Evolutionary conservation across 768 basidiomycete species (phyloP), one percentile per base, ranked within the genome.

Genomic region (Guyanaporus albipodus): DNA sequence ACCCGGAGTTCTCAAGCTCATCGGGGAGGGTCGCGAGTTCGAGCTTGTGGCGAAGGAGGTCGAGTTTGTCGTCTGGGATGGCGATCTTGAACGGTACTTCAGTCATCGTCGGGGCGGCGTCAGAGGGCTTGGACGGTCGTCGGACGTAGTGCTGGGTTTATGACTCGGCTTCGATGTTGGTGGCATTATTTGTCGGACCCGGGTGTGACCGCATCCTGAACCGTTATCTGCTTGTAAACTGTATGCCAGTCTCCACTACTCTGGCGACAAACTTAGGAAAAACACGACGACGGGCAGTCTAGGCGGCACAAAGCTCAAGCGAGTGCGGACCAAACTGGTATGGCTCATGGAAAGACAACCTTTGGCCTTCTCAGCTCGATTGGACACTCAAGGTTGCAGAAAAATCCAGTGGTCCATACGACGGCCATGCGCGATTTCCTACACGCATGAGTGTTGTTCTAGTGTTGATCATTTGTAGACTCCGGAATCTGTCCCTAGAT

Each of bases 311-410:
- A n/a, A n/a, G n/a, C n/a, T n/a, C n/a, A n/a, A n/a, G n/a, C n/a
- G n/a, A n/a, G n/a, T n/a, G n/a, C n/a, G n/a, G n/a, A n/a, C n/a
- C n/a, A n/a, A n/a, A n/a, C n/a, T n/a, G n/a, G n/a, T n/a, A n/a
- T n/a, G n/a, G n/a, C 23, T 66, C 61, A 40, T 91, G 83, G 86
- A 78, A 74, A 61, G 73, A 75, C 3, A 87, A 91, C 65, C 81
- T 82, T 8, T 96, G 92, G 91, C 67, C 93, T 12, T 77, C 73
- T 38, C 96, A 99, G 64, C 72, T 98, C 46, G 94, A 99, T 62
- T 98, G 96, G 96, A 84, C 89, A 1, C 90, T 90, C 2, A 97
- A 97, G 66, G 72, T 76, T 7, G 82, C 80, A 0, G 76, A 79
- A 29, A 80, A 82, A 63, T 82, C 83, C 8, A 73, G 88, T 59